phyloP scores from a whole-genome alignment of 1,284 basidiomycete species.

The Baeospora myosura region DNA sequence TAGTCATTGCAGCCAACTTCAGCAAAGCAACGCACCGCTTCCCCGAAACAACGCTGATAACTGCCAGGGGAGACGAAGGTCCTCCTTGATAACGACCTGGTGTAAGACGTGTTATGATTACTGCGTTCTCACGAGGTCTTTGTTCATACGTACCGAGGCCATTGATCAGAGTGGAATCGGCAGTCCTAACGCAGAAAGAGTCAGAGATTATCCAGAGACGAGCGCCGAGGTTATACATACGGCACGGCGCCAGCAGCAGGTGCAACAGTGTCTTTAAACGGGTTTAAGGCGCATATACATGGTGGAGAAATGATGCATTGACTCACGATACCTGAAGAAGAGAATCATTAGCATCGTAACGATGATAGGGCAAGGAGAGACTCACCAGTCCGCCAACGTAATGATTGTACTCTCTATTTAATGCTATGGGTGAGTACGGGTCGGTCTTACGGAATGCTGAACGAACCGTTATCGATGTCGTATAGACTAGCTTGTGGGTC shows the following conservation, averaged over 20 bases:
- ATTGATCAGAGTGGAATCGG: constrained; percentile 40
- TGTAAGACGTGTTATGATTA: not conserved
- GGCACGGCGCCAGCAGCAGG: constrained; percentile 13
- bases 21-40: constrained; percentile 6
- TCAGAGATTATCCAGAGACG: not conserved
- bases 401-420: constrained; percentile 20
- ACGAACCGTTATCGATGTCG: constrained; percentile 37
- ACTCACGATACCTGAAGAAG: constrained; percentile 2
- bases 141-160: constrained; percentile 27
- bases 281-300: no score
- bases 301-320: no score
- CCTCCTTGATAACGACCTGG: constrained; percentile 9
- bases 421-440: not conserved
- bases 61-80: constrained; percentile 19
- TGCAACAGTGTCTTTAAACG: not conserved
- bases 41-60: constrained; percentile 21
- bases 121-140: no score
- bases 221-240: constrained; percentile 5
- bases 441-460: not conserved
- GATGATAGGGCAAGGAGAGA: constrained; percentile 16
- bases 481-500: constrained; percentile 36
- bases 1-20: not conserved
- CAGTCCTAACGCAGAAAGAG: constrained; percentile 13
- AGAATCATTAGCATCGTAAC: constrained; percentile 10
- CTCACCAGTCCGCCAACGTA: constrained; percentile 28